A percentile compares a stretch with the other conserved stretches of the same genome.
Evolutionary conservation across 2,329 filamentous ascomycete species (phyloP).

Genomic region (Alternaria sp.): DNA sequence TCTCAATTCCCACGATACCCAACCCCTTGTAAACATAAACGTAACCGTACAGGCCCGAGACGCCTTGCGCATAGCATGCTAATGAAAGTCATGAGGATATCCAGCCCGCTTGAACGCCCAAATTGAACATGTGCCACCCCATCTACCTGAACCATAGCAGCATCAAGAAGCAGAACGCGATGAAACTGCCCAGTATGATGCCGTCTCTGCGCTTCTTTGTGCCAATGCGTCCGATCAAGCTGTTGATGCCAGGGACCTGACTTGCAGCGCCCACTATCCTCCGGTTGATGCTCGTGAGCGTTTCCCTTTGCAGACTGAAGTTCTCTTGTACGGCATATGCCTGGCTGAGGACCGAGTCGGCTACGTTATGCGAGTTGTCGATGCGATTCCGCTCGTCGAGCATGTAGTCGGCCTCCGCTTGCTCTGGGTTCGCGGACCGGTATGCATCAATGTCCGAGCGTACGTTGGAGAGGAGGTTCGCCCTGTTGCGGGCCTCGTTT

Average conservation of each 20-base stretch:
- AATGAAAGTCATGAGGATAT: conserved; percentile 37
- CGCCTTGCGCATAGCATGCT: conserved; percentile 19
- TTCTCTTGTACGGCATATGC: conserved; percentile 96
- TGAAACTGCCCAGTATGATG: conserved; percentile 88
- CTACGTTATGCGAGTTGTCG: conserved; percentile 87
- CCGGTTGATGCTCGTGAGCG: conserved; percentile 84
- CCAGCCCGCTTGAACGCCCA: conserved; percentile 31
- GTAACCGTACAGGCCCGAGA: conserved; percentile 34
- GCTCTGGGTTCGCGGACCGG: conserved; percentile 78
- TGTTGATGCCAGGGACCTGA: conserved; percentile 91
- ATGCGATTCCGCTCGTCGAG: conserved; percentile 84
- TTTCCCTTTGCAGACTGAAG: conserved; percentile 87
- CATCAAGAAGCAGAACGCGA: conserved; percentile 88
- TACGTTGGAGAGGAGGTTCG: conserved; percentile 89
- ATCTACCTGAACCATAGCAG: conserved; percentile 66
- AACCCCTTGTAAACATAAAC: conserved; percentile 26
- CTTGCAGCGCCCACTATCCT: conserved; percentile 88
- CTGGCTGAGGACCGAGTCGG: conserved; percentile 89
- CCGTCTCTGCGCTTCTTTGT: conserved; percentile 94
- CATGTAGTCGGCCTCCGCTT: conserved; percentile 96
- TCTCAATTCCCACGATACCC: conserved; percentile 9
- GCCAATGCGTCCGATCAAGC: conserved; percentile 88
- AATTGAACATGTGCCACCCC: conserved; percentile 5
- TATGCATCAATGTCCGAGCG: conserved; percentile 92
- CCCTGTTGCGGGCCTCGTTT: conserved; percentile 78